phyloP scores from a whole-genome alignment of 352 stramenopile species.

The Phytophthora idaei region DNA sequence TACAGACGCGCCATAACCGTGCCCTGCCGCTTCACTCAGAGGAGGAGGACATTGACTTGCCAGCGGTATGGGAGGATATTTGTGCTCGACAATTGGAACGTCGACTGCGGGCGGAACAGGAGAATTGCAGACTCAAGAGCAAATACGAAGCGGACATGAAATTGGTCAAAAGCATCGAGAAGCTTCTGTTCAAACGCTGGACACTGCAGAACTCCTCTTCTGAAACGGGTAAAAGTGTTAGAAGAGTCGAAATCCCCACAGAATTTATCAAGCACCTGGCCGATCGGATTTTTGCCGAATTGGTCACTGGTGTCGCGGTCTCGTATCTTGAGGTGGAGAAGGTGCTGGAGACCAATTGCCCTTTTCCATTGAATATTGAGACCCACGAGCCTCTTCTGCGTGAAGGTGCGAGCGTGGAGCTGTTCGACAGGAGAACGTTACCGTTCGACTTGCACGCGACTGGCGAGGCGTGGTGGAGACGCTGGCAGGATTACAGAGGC shows the following conservation, averaged over 20 bases:
- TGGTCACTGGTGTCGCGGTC: slow-evolving; percentile 32
- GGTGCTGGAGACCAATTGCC: slow-evolving; percentile 31
- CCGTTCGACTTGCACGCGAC: slow-evolving; percentile 41
- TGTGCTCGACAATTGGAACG: slow-evolving; percentile 26
- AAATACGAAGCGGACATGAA: slow-evolving; percentile 16
- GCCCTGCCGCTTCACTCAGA: neutral
- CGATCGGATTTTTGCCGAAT: slow-evolving; percentile 34
- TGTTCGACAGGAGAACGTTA: slow-evolving; percentile 35
- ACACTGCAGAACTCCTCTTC: slow-evolving; percentile 1
- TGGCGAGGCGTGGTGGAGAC: slow-evolving; percentile 43
- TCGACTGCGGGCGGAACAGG: slow-evolving; percentile 23
- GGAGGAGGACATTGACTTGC: neutral
- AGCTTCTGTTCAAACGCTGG: slow-evolving; percentile 25
- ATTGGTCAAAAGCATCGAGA: slow-evolving; percentile 20
- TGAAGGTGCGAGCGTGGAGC: slow-evolving; percentile 33
- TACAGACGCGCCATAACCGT: neutral
- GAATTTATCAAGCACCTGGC: slow-evolving; percentile 19
- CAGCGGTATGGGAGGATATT: slow-evolving; percentile 33
- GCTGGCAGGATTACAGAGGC: slow-evolving; percentile 32
- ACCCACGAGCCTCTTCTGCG: slow-evolving; percentile 24
- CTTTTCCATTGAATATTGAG: slow-evolving; percentile 13
- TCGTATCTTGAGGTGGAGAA: slow-evolving; percentile 45
- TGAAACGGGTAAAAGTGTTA: slow-evolving; percentile 6
- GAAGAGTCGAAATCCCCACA: slow-evolving; percentile 24
- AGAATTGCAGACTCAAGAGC: slow-evolving; percentile 35